Conservation (phyloP, 495 filamentous ascomycete genomes). For the Lasiosphaeria miniovina region DNA sequence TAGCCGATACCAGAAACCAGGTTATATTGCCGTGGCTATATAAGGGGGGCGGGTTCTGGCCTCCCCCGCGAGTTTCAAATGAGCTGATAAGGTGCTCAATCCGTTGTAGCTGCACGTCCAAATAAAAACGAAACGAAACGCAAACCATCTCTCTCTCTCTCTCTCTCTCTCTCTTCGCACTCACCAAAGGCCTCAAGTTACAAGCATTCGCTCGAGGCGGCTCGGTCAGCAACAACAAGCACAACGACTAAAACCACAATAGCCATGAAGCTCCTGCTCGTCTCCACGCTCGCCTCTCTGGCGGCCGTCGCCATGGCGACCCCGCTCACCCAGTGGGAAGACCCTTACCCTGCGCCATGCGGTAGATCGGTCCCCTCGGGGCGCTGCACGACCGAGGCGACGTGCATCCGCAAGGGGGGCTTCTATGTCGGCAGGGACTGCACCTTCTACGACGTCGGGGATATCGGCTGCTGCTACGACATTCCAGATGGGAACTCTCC, state of each 20-base stretch:
- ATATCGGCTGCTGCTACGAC: constrained; percentile 11
- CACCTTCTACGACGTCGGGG: constrained; percentile 6
- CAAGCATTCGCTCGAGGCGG: no score
- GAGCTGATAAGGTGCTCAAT: no score
- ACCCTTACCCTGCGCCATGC: constrained; percentile 8
- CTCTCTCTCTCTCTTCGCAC: no score
- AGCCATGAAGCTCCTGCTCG: constrained; percentile 2
- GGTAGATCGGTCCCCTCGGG: constrained; percentile 7
- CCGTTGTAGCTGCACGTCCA: no score
- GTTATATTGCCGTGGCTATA: no score
- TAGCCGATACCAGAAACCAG: no score
- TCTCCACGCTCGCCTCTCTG: background rate
- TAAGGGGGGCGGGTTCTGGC: no score
- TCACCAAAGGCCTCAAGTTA: no score
- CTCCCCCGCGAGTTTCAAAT: no score
- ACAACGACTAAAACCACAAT: background rate
- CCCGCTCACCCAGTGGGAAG: background rate
- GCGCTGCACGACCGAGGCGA: constrained; percentile 5
- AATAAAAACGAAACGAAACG: no score
- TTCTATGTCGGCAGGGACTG: constrained; percentile 10
- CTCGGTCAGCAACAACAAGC: no score
- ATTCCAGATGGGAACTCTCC: background rate
- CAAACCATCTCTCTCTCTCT: no score
- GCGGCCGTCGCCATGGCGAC: background rate
- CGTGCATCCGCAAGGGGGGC: constrained; percentile 1